A percentile compares a stretch with the other conserved stretches of the same genome.
phyloP scores from a whole-genome alignment of 345 rosid species.

The Eucalyptus tenuipes region DNA sequence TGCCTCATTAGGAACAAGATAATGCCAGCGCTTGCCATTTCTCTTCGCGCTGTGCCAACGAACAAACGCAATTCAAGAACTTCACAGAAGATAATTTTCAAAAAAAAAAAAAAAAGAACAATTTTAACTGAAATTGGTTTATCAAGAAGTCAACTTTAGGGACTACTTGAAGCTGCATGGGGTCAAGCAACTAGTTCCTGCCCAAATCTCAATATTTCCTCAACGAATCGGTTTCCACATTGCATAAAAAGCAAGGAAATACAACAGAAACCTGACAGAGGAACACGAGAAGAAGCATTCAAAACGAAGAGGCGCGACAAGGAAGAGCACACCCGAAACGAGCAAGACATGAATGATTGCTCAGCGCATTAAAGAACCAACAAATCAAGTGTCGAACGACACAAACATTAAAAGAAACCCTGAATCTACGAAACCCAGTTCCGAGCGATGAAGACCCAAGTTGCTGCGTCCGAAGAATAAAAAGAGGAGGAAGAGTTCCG shows the following conservation, averaged over 20 bases:
- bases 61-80: neutral
- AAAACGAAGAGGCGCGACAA: neutral
- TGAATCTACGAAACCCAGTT: neutral
- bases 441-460: neutral
- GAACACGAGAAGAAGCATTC: neutral
- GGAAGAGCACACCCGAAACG: neutral
- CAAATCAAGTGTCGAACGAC: neutral
- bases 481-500: neutral
- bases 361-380: neutral
- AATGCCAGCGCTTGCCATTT: neutral
- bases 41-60: neutral
- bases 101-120: neutral
- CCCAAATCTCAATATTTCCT: neutral
- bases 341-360: neutral
- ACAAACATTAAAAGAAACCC: neutral
- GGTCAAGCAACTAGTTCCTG: neutral
- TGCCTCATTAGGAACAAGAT: neutral
- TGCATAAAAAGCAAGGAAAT: neutral
- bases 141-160: neutral
- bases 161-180: neutral
- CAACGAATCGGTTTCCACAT: neutral
- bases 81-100: neutral
- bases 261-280: neutral
- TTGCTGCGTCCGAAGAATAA: neutral
- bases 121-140: neutral